Evolutionary conservation across 106 monocot genomes (phyloP), one percentile per base, ranked within the genome.

Genomic region (Posidonia australis): DNA sequence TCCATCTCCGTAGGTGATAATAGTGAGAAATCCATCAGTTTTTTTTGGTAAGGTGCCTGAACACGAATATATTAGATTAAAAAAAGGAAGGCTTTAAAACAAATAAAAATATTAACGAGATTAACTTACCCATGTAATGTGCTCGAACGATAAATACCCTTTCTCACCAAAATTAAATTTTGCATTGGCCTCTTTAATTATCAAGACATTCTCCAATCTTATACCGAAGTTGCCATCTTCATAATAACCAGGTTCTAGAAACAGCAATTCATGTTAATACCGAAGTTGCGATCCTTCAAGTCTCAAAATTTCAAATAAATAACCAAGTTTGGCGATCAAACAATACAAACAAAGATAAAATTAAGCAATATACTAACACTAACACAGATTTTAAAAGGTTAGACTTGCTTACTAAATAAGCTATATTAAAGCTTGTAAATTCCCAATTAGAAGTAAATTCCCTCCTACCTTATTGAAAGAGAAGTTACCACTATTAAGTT

Each of bases 181-280:
- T 44, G 90, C 82, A 42, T 78, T 45, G 24, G 96, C 90, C 43
- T 96, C 82, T 51, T 96, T 96, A 12, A 84, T 74, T 28, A 96
- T 67, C 73, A 96, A 84, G 74, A 90, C 87, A 69, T 96, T 96
- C 81, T 96, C 96, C 78, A 96, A 70, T 82, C 90, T 84, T 60
- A 96, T 83, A 52, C 94, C 94, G 65, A 96, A 96, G 29, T 74
- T 87, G 32, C 90, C 90, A 79, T 96, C 90, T 66, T 96, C 93
- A 45, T 93, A 93, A 60, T 93, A 93, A 54, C 93, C 93, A 77
- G 93, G 93, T 68, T 93, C 93, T 93, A 80, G 25, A 51, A 71
- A 46, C 26, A 29, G 13, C 11, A 46, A 64, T 9, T 44, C 22
- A 9, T 12, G 13, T 29, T 13, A 5, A 44, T 29, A 45, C 45